Evolutionary conservation across 352 stramenopile genomes (phyloP).

Genomic region (Pythium phragmiticola): DNA sequence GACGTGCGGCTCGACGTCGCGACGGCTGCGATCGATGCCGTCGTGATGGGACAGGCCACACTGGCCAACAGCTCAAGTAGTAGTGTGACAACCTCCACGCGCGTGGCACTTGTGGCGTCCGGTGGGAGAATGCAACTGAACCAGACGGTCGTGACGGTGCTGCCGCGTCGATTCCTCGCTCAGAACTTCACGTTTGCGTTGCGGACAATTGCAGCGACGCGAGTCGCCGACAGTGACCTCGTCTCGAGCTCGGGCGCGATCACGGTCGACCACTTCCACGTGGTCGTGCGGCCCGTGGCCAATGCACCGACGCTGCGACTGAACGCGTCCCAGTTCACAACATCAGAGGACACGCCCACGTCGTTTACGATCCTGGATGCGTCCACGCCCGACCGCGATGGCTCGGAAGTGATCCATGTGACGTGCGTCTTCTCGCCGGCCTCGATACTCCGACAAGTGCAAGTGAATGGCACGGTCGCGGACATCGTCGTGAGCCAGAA

Average conservation of each 20-base stretch:
- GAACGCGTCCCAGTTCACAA: constrained; percentile 30
- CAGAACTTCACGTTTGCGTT: constrained; percentile 44
- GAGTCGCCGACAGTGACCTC: constrained; percentile 15
- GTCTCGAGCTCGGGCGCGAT: constrained; percentile 30
- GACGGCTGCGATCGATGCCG: constrained; percentile 12
- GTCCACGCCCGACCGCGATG: constrained; percentile 41
- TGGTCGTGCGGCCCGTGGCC: constrained; percentile 37
- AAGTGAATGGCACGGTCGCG: constrained; percentile 30
- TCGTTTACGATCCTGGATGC: constrained; percentile 39
- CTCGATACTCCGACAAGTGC: constrained; percentile 32
- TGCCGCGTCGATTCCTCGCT: constrained; percentile 34
- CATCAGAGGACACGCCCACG: constrained; percentile 33
- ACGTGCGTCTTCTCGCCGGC: constrained; percentile 31
- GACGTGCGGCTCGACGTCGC: constrained; percentile 4
- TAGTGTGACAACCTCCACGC: background rate
- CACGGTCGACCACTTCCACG: constrained; percentile 28
- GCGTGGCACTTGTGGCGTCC: constrained; percentile 2
- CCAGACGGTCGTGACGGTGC: constrained; percentile 28
- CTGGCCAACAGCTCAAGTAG: background rate
- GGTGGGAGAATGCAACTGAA: constrained; percentile 21
- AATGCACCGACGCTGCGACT: constrained; percentile 38
- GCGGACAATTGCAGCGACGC: constrained; percentile 29
- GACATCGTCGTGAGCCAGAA: constrained; percentile 4
- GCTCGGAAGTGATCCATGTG: constrained; percentile 52
- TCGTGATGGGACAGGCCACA: background rate